phyloP scores from a whole-genome alignment of 2,329 filamentous ascomycete genomes.

The Pseudogymnoascus sp. region DNA sequence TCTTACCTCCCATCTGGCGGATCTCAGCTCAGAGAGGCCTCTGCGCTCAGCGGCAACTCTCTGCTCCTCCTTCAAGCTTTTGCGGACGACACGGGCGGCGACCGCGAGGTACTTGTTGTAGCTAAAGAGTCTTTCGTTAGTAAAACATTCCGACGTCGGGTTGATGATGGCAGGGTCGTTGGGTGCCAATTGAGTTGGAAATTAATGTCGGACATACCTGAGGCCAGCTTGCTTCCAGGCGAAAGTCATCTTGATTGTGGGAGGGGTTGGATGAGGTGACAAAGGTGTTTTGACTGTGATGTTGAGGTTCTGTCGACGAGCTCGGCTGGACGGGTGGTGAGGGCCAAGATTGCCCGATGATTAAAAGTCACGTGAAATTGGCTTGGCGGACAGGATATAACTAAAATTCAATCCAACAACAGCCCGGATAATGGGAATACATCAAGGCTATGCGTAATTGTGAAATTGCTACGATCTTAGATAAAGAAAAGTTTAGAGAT shows the following conservation, averaged over 20 bases:
- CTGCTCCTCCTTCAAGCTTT: conserved; percentile 93
- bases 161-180: not conserved
- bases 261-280: conserved; percentile 17
- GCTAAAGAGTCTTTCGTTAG: conserved; percentile 48
- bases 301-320: conserved; percentile 15
- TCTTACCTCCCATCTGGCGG: conserved; percentile 92
- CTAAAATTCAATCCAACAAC: not conserved
- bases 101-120: conserved; percentile 99
- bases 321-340: conserved; percentile 13
- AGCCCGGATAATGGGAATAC: not conserved
- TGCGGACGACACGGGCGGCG: conserved; percentile 89
- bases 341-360: conserved; percentile 5
- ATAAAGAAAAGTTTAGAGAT: conserved; percentile 10
- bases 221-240: conserved; percentile 98
- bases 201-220: conserved; percentile 35
- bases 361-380: not conserved
- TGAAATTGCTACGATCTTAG: not conserved
- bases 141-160: conserved; percentile 12
- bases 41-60: conserved; percentile 81
- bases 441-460: conserved; percentile 3
- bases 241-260: conserved; percentile 63
- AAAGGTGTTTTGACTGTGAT: conserved; percentile 14
- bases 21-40: conserved; percentile 81
- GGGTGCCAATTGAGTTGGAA: conserved; percentile 19
- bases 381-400: not conserved